These are phyloP conservation scores for Umbilicus rupestris DNA, from an alignment of 164 flowering plant species.

Conservation along the genomic window DNA sequence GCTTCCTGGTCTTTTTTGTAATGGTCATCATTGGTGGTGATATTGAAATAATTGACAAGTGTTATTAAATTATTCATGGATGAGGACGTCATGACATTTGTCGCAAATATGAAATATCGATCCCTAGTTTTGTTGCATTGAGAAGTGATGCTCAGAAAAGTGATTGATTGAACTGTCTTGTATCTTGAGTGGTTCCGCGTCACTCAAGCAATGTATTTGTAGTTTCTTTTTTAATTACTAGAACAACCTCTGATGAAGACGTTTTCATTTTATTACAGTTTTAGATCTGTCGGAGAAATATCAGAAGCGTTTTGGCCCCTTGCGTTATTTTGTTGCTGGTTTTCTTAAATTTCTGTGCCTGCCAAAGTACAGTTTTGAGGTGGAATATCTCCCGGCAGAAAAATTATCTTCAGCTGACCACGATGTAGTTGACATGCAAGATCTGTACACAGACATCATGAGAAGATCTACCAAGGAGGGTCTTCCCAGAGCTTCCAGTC, in stretches of 20 bases:
- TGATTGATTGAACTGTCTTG: no score
- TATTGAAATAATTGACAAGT: no score
- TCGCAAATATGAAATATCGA: no score
- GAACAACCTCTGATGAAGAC: not conserved
- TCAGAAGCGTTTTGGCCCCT: conserved; percentile 94
- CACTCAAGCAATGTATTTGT: no score
- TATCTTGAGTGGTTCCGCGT: no score
- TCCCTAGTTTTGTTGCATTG: no score
- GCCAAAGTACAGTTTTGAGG: conserved; percentile 84
- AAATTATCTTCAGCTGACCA: conserved; percentile 33
- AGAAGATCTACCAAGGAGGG: conserved; percentile 66
- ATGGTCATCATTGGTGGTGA: no score
- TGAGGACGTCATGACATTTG: no score
- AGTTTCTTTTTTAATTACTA: not conserved
- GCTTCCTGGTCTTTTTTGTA: no score
- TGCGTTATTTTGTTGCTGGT: conserved; percentile 97
- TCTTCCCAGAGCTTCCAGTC: conserved; percentile 89
- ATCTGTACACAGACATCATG: conserved; percentile 81
- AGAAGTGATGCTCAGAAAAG: no score
- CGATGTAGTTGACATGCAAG: conserved; percentile 66
- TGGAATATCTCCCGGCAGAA: conserved; percentile 85
- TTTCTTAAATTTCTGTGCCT: conserved; percentile 83
- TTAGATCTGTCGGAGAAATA: conserved; percentile 95
- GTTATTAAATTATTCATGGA: no score
- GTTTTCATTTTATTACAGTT: conserved; percentile 36